phyloP scores from a whole-genome alignment of 1,284 basidiomycete genomes.

The Leccinum subrobustum region DNA sequence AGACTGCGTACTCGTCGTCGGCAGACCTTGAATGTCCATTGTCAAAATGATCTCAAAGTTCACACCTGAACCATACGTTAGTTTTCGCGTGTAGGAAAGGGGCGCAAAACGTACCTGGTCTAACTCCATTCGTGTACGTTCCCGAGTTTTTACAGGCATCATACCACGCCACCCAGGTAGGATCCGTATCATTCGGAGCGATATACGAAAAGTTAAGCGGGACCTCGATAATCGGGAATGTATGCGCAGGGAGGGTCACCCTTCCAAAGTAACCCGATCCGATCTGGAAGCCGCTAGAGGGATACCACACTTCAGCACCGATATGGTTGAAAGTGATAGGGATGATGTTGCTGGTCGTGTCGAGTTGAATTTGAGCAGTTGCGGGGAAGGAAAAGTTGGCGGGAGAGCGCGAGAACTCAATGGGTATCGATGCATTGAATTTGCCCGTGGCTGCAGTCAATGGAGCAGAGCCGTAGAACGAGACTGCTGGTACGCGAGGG shows the following conservation, averaged over 20 bases:
- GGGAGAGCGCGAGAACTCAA: slow-evolving; percentile 65
- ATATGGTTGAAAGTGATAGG: slow-evolving; percentile 72
- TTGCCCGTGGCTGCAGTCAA: slow-evolving; percentile 56
- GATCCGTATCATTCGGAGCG: slow-evolving; percentile 78
- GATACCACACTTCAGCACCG: slow-evolving; percentile 64
- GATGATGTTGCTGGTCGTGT: slow-evolving; percentile 71
- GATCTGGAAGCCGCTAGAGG: slow-evolving; percentile 59
- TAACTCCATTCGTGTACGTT: slow-evolving; percentile 47
- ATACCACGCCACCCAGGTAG: slow-evolving; percentile 82
- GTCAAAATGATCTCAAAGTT: slow-evolving; percentile 66
- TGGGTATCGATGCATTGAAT: slow-evolving; percentile 55
- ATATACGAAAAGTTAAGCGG: slow-evolving; percentile 81
- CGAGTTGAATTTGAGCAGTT: slow-evolving; percentile 65
- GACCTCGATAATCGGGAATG: slow-evolving; percentile 58
- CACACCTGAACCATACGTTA: slow-evolving; percentile 43
- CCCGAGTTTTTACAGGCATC: slow-evolving; percentile 69
- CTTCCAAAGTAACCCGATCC: slow-evolving; percentile 61
- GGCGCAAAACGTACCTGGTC: slow-evolving; percentile 53
- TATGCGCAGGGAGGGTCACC: slow-evolving; percentile 60
- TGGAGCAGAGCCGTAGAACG: slow-evolving; percentile 57
- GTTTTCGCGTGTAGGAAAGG: not conserved
- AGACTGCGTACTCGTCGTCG: slow-evolving; percentile 50
- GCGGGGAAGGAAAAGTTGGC: slow-evolving; percentile 87
- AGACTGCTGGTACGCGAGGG: slow-evolving; percentile 74
- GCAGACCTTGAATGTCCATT: slow-evolving; percentile 71